Percentiles rank a stretch among this genome's conserved stretches.
Conservation (phyloP, 1,284 basidiomycete species). For the Lignosus rhinocerotis region DNA sequence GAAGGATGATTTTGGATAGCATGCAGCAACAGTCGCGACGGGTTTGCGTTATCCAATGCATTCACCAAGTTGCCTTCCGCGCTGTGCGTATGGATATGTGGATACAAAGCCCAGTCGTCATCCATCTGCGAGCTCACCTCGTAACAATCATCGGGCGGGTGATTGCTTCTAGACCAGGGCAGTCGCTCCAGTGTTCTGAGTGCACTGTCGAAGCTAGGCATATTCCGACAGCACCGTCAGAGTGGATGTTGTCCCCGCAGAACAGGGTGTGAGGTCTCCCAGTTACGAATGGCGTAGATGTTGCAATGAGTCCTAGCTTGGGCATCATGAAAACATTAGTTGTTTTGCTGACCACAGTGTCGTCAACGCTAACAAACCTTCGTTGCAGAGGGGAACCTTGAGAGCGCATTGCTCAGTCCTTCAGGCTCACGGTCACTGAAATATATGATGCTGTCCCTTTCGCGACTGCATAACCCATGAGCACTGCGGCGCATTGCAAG, state of each 20-base stretch:
- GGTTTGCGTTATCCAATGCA: conserved; percentile 62
- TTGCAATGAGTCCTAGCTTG: conserved; percentile 71
- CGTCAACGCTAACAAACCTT: conserved; percentile 42
- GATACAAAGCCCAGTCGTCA: no score
- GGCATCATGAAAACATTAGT: background rate
- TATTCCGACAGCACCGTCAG: conserved; percentile 70
- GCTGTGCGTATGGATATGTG: conserved; percentile 36
- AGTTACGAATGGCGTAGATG: conserved; percentile 86
- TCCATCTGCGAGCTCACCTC: conserved; percentile 37
- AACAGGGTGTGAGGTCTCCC: conserved; percentile 81
- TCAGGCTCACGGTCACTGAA: conserved; percentile 65
- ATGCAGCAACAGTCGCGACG: conserved; percentile 66
- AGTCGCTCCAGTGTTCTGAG: conserved; percentile 40
- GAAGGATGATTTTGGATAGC: conserved; percentile 46
- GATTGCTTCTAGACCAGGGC: conserved; percentile 56
- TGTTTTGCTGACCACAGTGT: background rate
- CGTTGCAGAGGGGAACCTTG: conserved; percentile 46
- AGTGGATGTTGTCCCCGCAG: conserved; percentile 54
- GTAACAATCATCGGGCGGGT: conserved; percentile 58
- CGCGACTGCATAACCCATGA: conserved; percentile 29
- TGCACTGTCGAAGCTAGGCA: conserved; percentile 36
- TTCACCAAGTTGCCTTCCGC: conserved; percentile 82
- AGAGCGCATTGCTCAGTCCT: conserved; percentile 55
- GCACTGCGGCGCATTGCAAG: background rate
- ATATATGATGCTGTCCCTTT: conserved; percentile 52